These are phyloP conservation scores for Talaromyces sp. DNA, from an alignment of 2,329 filamentous ascomycete species.

Conservation along the genomic window DNA sequence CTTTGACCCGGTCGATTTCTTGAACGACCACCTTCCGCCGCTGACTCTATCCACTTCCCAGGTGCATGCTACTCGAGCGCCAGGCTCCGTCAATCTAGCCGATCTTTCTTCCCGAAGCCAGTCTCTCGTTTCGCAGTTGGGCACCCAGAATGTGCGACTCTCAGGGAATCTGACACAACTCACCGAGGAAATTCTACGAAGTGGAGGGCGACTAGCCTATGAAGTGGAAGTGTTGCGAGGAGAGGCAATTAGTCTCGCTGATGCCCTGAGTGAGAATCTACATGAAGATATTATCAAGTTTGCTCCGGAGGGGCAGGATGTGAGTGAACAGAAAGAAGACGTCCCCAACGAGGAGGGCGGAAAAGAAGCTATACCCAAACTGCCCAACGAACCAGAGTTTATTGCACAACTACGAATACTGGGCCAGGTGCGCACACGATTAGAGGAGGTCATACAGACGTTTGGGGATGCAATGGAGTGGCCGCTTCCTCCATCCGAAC, in stretches of 20 bases:
- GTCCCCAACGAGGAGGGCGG: conserved; percentile 6
- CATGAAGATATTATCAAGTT: conserved; percentile 71
- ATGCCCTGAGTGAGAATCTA: conserved; percentile 70
- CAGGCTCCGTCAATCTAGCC: conserved; percentile 59
- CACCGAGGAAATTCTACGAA: conserved; percentile 90
- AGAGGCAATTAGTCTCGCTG: conserved; percentile 75
- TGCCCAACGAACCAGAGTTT: conserved; percentile 57
- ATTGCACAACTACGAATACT: conserved; percentile 78
- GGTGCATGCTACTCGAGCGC: conserved; percentile 37
- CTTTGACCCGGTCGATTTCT: conserved; percentile 81
- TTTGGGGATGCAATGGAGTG: conserved; percentile 97
- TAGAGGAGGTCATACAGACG: conserved; percentile 83
- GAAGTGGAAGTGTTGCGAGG: conserved; percentile 92
- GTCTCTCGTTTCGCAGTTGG: conserved; percentile 79
- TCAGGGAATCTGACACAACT: conserved; percentile 79
- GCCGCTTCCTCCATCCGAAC: conserved; percentile 81
- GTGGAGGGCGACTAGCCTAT: conserved; percentile 83
- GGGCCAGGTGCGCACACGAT: conserved; percentile 73
- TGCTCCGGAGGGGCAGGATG: conserved; percentile 50
- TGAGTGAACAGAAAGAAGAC: background rate
- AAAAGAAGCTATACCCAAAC: background rate
- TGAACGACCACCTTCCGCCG: conserved; percentile 74
- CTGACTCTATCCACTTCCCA: conserved; percentile 52
- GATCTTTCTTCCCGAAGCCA: conserved; percentile 79
- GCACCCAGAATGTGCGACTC: conserved; percentile 79